Evolutionary conservation across 306 rosid species (phyloP).

Genomic region (Ceratonia siliqua): DNA sequence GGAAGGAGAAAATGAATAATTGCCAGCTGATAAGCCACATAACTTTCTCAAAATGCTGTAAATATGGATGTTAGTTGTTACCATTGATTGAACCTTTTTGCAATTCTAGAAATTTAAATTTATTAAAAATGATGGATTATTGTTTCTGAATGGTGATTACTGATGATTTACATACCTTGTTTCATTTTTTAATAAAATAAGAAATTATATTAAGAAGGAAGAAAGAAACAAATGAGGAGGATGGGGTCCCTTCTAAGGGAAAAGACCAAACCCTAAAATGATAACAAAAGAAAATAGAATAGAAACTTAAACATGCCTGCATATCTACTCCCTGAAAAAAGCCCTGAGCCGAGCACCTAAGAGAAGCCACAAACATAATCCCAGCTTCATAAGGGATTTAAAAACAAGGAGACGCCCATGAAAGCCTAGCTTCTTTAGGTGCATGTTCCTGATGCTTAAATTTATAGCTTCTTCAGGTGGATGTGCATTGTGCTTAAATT

Average conservation of each 20-base stretch:
- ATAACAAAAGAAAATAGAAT: background rate
- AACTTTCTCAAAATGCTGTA: background rate
- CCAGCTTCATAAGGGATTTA: background rate
- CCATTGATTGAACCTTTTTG: background rate
- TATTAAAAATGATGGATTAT: background rate
- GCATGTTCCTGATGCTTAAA: slow-evolving; percentile 12
- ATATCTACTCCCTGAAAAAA: background rate
- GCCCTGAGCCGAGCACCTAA: background rate
- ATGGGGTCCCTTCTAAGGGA: background rate
- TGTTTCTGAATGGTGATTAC: background rate
- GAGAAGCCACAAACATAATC: background rate
- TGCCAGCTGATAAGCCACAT: background rate
- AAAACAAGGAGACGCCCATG: background rate
- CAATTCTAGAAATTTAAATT: background rate
- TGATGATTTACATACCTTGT: background rate
- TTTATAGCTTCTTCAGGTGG: background rate
- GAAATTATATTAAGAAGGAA: background rate
- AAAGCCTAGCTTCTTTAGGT: background rate
- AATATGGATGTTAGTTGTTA: background rate
- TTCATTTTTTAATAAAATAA: background rate
- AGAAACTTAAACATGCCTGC: background rate
- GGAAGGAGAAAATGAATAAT: slow-evolving; percentile 11
- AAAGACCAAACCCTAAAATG: background rate
- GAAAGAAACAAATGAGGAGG: background rate
- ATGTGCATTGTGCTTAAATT: slow-evolving; percentile 8